Base-by-base conservation (phyloP, 2,329 filamentous ascomycete species). In the Aspergillus unguis region DNA sequence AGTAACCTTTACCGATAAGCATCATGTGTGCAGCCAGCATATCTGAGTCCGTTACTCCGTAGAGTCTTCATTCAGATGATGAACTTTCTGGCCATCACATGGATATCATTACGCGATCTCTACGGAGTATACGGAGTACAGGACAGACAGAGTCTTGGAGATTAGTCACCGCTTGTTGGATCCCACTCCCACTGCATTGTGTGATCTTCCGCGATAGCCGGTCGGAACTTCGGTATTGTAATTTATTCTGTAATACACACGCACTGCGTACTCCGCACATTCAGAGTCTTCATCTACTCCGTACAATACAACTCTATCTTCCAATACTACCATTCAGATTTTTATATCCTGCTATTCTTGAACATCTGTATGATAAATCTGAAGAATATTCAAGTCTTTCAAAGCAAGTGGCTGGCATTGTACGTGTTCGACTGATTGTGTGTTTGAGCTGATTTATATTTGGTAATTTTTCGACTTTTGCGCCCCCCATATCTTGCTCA, bases 401-500 rank as follows among this genome's bases (percentile, higher is more conserved):
- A 17, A 17, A 17, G 17, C 17, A 17, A 17, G 17, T 17, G 17
- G 17, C 17, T 17, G 17, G 17, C 17, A 17, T 17, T 17, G 17
- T 17, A 17, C 17, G 1, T 17, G 17, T 17, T 17, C 17, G 17
- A 17, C 17, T 17, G 17, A 17, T 17, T 17, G 17, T 17, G 17
- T 17, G 17, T 17, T 17, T 17, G 17, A 17, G 17, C 17, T 17
- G 17, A 17, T 17, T 17, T 17, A 17, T 46, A 48, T 57, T 50
- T 50, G 47, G 40, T 50, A 50, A 50, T 49, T 54, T 54, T 48
- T 50, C 47, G 38, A 17, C 17, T 59, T 58, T 56, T 59, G 46
- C 47, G 56, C 54, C 53, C 55, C 54, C 53, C 52, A 56, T 68
- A 73, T 75, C 40, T 42, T 61, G 17, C 17, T 17, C 64, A 70